Conservation (phyloP, 2,329 filamentous ascomycete genomes). For the Claviceps quebecensis region DNA sequence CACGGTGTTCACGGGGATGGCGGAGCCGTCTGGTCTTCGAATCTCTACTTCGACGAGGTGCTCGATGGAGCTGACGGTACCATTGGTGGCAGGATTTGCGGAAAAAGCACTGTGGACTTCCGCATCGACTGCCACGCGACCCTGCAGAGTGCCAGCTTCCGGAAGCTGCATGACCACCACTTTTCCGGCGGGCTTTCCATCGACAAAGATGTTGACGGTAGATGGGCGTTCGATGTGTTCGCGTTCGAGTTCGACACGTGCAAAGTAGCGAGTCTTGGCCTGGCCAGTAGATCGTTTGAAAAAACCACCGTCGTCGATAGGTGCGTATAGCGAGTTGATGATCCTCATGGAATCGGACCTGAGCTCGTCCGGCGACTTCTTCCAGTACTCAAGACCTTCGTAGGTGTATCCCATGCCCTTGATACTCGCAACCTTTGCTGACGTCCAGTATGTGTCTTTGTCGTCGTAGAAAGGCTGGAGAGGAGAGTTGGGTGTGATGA, state of each 20-base stretch:
- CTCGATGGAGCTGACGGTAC: conserved; percentile 1
- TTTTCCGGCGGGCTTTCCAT: conserved; percentile 18
- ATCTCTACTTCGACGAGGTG: conserved; percentile 2
- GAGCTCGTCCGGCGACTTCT: conserved; percentile 17
- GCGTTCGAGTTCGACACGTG: conserved; percentile 19
- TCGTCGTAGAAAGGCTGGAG: conserved; percentile 36
- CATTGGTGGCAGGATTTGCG: neutral
- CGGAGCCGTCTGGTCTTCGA: conserved; percentile 18
- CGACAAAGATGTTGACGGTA: conserved; percentile 20
- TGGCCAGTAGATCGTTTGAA: neutral
- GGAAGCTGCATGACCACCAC: conserved; percentile 24
- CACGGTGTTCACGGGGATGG: conserved; percentile 13
- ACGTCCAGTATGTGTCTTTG: conserved; percentile 28
- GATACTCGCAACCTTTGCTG: conserved; percentile 18
- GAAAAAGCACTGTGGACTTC: neutral
- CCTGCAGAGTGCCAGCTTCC: conserved; percentile 17
- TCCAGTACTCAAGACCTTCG: conserved; percentile 22
- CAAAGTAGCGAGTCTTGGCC: conserved; percentile 20
- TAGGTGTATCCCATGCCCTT: conserved; percentile 26
- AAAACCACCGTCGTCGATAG: neutral
- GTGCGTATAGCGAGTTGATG: conserved; percentile 21
- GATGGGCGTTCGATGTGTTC: conserved; percentile 22
- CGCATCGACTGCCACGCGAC: conserved; percentile 32
- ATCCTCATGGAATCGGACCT: conserved; percentile 15
- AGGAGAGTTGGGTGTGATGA: conserved; percentile 28